Evolutionary conservation across 2,329 filamentous ascomycete genomes (phyloP).

Genomic region (Colletotrichum euphorbiae): DNA sequence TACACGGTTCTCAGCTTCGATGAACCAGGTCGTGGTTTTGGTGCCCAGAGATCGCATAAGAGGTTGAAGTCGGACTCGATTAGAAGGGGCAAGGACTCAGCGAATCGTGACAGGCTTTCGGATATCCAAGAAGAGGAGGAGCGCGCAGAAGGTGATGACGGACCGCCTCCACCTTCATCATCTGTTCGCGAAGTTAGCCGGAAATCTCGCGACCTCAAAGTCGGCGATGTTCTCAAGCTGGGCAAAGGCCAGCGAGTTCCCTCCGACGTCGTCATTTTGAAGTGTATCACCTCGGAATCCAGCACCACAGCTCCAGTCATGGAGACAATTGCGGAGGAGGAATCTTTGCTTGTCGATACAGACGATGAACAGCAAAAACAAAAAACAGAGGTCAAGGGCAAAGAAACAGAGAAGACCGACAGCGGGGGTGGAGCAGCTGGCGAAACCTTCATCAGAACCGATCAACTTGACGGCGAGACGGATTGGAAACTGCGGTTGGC

Average conservation of each 20-base stretch:
- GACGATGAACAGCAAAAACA: conserved; percentile 47
- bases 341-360: conserved; percentile 56
- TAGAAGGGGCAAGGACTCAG: conserved; percentile 51
- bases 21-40: conserved; percentile 57
- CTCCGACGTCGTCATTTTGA: conserved; percentile 92
- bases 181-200: conserved; percentile 76
- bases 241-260: conserved; percentile 93
- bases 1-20: conserved; percentile 83
- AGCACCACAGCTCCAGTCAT: conserved; percentile 44
- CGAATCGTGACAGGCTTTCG: conserved; percentile 61
- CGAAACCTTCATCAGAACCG: conserved; percentile 96
- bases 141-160: conserved; percentile 57
- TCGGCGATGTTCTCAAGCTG: conserved; percentile 95
- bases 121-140: conserved; percentile 79
- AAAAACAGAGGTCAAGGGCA: conserved; percentile 47
- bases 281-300: conserved; percentile 76
- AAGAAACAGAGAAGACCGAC: conserved; percentile 46
- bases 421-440: conserved; percentile 66
- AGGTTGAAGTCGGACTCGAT: conserved; percentile 60
- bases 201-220: conserved; percentile 88
- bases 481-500: conserved; percentile 97
- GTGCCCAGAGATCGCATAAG: conserved; percentile 51
- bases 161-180: conserved; percentile 56
- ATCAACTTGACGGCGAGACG: conserved; percentile 97
- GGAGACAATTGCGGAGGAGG: conserved; percentile 45